phyloP scores from a whole-genome alignment of 495 filamentous ascomycete genomes.

The Lepidopterella palustris region DNA sequence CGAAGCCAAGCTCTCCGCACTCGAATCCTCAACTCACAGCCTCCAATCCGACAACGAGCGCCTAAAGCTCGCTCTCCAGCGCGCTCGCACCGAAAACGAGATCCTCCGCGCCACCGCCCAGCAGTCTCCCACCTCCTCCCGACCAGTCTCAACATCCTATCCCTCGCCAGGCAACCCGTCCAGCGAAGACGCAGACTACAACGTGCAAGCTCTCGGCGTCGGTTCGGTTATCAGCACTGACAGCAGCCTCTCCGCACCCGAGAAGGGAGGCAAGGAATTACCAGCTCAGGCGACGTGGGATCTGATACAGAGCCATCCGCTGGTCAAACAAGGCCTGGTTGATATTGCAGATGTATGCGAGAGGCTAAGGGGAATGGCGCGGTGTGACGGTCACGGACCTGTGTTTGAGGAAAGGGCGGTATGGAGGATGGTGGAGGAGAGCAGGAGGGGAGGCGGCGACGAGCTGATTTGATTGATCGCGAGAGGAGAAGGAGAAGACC shows the following conservation, averaged over 20 bases:
- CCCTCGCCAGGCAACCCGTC: conserved; percentile 22
- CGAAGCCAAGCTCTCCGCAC: conserved; percentile 71
- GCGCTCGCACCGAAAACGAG: conserved; percentile 82
- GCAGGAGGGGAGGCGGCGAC: conserved; percentile 40
- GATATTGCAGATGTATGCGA: conserved; percentile 76
- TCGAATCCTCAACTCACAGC: conserved; percentile 53
- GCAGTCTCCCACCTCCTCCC: conserved; percentile 24
- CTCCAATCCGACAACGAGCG: conserved; percentile 73
- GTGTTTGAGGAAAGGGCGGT: conserved; percentile 79
- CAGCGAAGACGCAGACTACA: conserved; percentile 28
- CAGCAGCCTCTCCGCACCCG: conserved; percentile 19
- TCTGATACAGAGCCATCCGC: conserved; percentile 72
- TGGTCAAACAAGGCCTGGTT: conserved; percentile 74
- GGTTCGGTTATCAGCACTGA: conserved; percentile 55
- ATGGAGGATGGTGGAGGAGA: conserved; percentile 67
- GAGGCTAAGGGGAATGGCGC: conserved; percentile 64
- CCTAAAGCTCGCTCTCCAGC: conserved; percentile 72
- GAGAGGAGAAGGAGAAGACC: not conserved
- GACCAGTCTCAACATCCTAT: conserved; percentile 24
- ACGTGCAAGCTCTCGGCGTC: conserved; percentile 46
- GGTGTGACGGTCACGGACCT: conserved; percentile 85
- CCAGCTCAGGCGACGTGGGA: conserved; percentile 86
- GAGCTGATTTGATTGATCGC: conserved; percentile 31
- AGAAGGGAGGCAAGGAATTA: conserved; percentile 68
- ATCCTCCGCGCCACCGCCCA: conserved; percentile 76